Evolutionary conservation across 2,329 filamentous ascomycete genomes (phyloP).

Genomic region (Blastomyces parvus): DNA sequence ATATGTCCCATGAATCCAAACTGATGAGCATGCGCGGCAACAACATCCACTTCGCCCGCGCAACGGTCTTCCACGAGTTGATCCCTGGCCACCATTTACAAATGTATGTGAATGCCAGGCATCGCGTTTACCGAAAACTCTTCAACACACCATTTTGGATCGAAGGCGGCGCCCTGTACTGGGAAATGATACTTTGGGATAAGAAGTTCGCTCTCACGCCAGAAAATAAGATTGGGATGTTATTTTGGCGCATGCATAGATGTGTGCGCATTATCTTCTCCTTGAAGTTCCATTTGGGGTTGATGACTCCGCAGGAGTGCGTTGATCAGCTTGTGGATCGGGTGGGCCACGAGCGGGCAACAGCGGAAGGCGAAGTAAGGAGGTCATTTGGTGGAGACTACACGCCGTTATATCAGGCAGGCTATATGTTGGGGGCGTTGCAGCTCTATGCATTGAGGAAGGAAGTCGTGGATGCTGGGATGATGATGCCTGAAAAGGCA

Average conservation of each 20-base stretch:
- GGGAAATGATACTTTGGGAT: slow-evolving; percentile 52
- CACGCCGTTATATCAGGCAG: slow-evolving; percentile 50
- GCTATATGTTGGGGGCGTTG: slow-evolving; percentile 51
- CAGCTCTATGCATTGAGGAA: slow-evolving; percentile 45
- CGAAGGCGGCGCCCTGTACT: slow-evolving; percentile 55
- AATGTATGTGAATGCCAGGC: slow-evolving; percentile 40
- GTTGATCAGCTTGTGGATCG: slow-evolving; percentile 48
- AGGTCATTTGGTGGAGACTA: slow-evolving; percentile 49
- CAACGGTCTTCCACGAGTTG: slow-evolving; percentile 54
- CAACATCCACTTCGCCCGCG: slow-evolving; percentile 48
- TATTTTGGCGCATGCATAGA: slow-evolving; percentile 56
- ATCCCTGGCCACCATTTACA: slow-evolving; percentile 52
- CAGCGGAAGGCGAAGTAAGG: slow-evolving; percentile 52
- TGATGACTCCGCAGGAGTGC: slow-evolving; percentile 46
- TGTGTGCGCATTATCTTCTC: slow-evolving; percentile 52
- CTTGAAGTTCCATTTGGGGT: slow-evolving; percentile 48
- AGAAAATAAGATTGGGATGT: slow-evolving; percentile 47
- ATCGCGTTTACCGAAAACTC: slow-evolving; percentile 42
- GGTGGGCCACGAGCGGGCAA: slow-evolving; percentile 51
- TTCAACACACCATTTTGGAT: slow-evolving; percentile 52
- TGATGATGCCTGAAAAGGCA: slow-evolving; percentile 38
- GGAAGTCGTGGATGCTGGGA: slow-evolving; percentile 37
- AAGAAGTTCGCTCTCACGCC: slow-evolving; percentile 43
- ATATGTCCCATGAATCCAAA: slow-evolving; percentile 41
- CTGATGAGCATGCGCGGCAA: slow-evolving; percentile 53